These are phyloP conservation scores for Coniochaeta sp. DNA, from an alignment of 2,329 filamentous ascomycete species.

Conservation along the genomic window DNA sequence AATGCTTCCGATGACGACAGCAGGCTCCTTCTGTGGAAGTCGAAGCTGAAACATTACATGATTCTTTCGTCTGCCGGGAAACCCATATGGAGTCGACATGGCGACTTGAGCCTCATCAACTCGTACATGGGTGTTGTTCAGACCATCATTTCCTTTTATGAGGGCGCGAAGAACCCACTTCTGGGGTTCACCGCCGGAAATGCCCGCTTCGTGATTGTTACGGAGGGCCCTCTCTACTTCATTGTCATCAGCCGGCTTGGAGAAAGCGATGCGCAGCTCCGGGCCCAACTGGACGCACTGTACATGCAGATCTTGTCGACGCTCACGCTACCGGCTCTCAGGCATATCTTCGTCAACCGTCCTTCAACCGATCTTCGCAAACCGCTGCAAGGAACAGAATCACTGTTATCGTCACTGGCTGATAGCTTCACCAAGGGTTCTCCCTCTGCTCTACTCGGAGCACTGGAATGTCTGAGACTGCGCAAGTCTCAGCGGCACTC, in stretches of 20 bases:
- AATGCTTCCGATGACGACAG: slow-evolving; percentile 40
- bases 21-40: slow-evolving; percentile 70
- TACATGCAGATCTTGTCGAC: slow-evolving; percentile 99
- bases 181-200: slow-evolving; percentile 80
- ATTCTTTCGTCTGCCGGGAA: slow-evolving; percentile 95
- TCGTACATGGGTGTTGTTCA: slow-evolving; percentile 92
- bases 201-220: slow-evolving; percentile 77
- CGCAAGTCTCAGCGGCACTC: slow-evolving; percentile 77
- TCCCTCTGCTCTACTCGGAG: slow-evolving; percentile 77
- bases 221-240: slow-evolving; percentile 82
- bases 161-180: slow-evolving; percentile 69
- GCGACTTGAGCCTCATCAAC: slow-evolving; percentile 82
- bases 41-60: slow-evolving; percentile 94
- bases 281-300: slow-evolving; percentile 80
- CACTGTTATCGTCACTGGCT: slow-evolving; percentile 80
- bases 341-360: slow-evolving; percentile 78
- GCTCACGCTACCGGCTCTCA: slow-evolving; percentile 78
- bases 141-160: slow-evolving; percentile 96
- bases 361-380: slow-evolving; percentile 91
- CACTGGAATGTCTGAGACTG: slow-evolving; percentile 87
- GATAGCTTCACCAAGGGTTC: slow-evolving; percentile 94
- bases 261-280: slow-evolving; percentile 86
- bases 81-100: slow-evolving; percentile 93
- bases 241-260: slow-evolving; percentile 86
- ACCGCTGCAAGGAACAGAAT: slow-evolving; percentile 85